phyloP scores from a whole-genome alignment of 2,329 filamentous ascomycete genomes.

The Cadophora sp. region DNA sequence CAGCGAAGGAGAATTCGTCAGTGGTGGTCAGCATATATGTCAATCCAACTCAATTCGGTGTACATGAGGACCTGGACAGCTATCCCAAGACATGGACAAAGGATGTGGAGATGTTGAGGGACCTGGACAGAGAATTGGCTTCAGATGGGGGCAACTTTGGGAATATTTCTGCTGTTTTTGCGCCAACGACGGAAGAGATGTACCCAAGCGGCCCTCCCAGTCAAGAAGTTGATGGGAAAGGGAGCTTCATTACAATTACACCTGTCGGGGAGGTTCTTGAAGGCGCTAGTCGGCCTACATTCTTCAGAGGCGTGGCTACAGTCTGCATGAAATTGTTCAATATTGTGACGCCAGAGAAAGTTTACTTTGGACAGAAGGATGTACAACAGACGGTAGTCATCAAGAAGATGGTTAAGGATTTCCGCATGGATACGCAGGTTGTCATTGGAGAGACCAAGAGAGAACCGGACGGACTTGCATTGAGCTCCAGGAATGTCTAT shows the following conservation, averaged over 20 bases:
- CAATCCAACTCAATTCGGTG: slow-evolving; percentile 95
- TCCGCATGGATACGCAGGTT: slow-evolving; percentile 79
- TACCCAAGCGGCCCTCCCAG: slow-evolving; percentile 79
- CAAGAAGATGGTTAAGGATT: slow-evolving; percentile 84
- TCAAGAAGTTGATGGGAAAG: slow-evolving; percentile 76
- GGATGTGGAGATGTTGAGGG: slow-evolving; percentile 72
- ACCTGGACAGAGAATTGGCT: slow-evolving; percentile 77
- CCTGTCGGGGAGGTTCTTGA: slow-evolving; percentile 84
- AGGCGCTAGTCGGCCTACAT: slow-evolving; percentile 85
- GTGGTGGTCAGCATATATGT: slow-evolving; percentile 94
- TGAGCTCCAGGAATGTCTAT: slow-evolving; percentile 95
- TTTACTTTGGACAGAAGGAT: slow-evolving; percentile 98
- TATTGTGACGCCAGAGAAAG: slow-evolving; percentile 76
- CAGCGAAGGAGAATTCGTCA: slow-evolving; percentile 82
- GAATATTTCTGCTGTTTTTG: slow-evolving; percentile 82
- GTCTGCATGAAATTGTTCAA: slow-evolving; percentile 96
- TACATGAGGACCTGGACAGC: slow-evolving; percentile 83
- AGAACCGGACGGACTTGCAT: slow-evolving; percentile 81
- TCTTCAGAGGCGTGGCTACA: slow-evolving; percentile 95
- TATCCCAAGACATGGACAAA: slow-evolving; percentile 91
- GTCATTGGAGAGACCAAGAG: slow-evolving; percentile 77
- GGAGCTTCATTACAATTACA: slow-evolving; percentile 91
- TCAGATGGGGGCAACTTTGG: slow-evolving; percentile 63
- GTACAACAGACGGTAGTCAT: slow-evolving; percentile 95
- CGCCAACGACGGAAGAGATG: slow-evolving; percentile 82